These are phyloP conservation scores for Staphylotrichum tortipilum DNA, from an alignment of 495 filamentous ascomycete species.

Conservation along the genomic window DNA sequence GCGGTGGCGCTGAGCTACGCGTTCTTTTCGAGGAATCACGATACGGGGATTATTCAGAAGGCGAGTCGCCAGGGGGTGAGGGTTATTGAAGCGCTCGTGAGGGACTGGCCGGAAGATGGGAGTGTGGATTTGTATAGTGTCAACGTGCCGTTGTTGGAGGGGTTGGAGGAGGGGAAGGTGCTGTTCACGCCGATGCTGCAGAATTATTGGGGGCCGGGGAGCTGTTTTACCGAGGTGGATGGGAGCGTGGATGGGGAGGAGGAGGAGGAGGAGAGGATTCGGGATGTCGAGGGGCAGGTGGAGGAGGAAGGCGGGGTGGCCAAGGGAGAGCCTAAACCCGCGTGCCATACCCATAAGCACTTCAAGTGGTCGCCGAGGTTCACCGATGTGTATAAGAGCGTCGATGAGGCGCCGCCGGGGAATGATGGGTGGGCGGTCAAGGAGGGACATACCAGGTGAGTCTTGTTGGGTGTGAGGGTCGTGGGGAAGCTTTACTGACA, in stretches of 20 bases:
- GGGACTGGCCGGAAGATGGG: constrained; percentile 59
- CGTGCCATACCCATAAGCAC: constrained; percentile 61
- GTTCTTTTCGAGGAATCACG: constrained; percentile 73
- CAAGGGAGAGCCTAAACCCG: constrained; percentile 17
- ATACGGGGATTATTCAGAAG: constrained; percentile 64
- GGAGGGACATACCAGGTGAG: constrained; percentile 79
- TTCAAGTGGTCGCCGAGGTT: constrained; percentile 93
- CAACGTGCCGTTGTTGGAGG: constrained; percentile 73
- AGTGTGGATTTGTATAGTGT: constrained; percentile 73
- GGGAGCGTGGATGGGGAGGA: constrained; percentile 49
- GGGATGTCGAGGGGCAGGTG: constrained; percentile 47
- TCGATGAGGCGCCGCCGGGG: constrained; percentile 68
- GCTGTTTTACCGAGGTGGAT: constrained; percentile 72
- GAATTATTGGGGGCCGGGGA: constrained; percentile 73
- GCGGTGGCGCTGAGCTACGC: constrained; percentile 82
- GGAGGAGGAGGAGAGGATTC: constrained; percentile 57
- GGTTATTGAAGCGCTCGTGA: constrained; percentile 67
- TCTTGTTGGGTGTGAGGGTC: constrained; percentile 4
- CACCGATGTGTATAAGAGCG: constrained; percentile 72
- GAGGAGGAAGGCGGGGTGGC: constrained; percentile 21
- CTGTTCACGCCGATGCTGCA: constrained; percentile 76
- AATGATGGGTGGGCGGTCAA: constrained; percentile 94
- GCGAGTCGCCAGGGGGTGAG: constrained; percentile 61
- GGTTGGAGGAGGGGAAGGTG: constrained; percentile 57
- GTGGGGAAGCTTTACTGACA: neutral